Evolutionary conservation across 306 rosid species (phyloP).

Genomic region (Dalbergia cultrata): DNA sequence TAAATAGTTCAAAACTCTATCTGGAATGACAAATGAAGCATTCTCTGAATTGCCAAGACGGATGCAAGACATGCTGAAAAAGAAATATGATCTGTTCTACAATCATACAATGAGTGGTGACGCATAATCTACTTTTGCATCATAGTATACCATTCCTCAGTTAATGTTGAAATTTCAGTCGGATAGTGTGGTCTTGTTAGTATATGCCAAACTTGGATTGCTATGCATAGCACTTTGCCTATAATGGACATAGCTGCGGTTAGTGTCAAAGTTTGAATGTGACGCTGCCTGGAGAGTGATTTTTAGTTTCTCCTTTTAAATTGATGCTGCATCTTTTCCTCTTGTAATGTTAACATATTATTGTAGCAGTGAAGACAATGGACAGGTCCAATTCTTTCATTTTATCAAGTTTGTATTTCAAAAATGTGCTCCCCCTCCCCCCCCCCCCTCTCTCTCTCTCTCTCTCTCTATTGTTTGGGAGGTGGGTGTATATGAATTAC

Average conservation of each 20-base stretch:
- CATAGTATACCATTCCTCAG: slow-evolving; percentile 50
- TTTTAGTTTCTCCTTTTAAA: slow-evolving; percentile 50
- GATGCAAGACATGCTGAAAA: slow-evolving; percentile 99
- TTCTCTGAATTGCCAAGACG: slow-evolving; percentile 88
- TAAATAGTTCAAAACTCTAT: slow-evolving; percentile 72
- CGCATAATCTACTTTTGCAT: slow-evolving; percentile 51
- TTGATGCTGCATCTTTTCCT: slow-evolving; percentile 60
- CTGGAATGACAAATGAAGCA: slow-evolving; percentile 79
- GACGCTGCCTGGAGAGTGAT: slow-evolving; percentile 81
- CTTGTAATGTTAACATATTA: slow-evolving; percentile 59
- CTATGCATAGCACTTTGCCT: slow-evolving; percentile 57
- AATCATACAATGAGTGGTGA: slow-evolving; percentile 45
- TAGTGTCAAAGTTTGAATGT: slow-evolving; percentile 69
- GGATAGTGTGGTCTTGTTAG: slow-evolving; percentile 66
- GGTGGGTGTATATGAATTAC: slow-evolving; percentile 78
- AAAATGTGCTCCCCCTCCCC: slow-evolving; percentile 39
- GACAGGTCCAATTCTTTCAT: slow-evolving; percentile 74
- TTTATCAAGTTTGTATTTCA: slow-evolving; percentile 64
- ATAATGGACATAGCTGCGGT: slow-evolving; percentile 64
- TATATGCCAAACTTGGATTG: slow-evolving; percentile 59
- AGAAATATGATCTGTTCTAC: slow-evolving; percentile 86
- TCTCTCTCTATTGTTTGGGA: slow-evolving; percentile 53
- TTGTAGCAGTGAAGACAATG: slow-evolving; percentile 60
- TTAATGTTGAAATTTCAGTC: slow-evolving; percentile 57
- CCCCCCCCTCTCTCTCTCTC: no score